Conservation (phyloP, 1,284 basidiomycete genomes). For the Boletellus dicymbophilus region DNA sequence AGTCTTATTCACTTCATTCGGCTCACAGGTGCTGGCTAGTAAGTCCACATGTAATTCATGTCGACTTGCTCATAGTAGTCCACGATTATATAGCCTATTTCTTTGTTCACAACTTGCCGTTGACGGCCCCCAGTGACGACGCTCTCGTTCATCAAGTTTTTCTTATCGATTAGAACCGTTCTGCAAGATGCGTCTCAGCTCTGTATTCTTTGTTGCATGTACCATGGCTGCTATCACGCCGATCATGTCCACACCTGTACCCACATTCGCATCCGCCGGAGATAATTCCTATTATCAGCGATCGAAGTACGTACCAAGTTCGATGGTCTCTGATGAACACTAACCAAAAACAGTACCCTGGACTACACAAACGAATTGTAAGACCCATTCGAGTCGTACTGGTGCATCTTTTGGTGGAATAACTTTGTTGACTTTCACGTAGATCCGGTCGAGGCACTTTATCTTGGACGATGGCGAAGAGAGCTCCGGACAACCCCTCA, state of each 20-base stretch:
- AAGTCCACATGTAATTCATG: slow-evolving; percentile 2
- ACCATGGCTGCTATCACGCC: slow-evolving; percentile 1
- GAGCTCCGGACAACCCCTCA: no score
- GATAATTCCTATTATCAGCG: no score
- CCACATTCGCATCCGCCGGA: no score
- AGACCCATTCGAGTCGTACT: no score
- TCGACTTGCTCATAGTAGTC: not conserved
- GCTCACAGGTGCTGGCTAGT: slow-evolving; percentile 22
- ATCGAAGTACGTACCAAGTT: not conserved
- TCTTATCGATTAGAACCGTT: not conserved
- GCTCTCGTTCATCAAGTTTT: slow-evolving; percentile 1
- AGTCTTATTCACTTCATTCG: slow-evolving; percentile 9
- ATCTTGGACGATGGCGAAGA: no score
- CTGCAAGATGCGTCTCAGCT: slow-evolving; percentile 8
- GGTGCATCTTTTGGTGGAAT: no score
- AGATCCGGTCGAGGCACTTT: no score
- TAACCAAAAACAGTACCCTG: slow-evolving; percentile 11
- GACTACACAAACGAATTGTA: no score
- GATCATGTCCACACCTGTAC: slow-evolving; percentile 1
- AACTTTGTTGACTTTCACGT: no score
- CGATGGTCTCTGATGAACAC: not conserved
- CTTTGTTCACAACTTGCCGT: slow-evolving; percentile 5
- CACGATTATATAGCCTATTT: no score
- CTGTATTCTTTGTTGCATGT: slow-evolving; percentile 4
- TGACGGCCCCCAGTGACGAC: slow-evolving; percentile 10